These are phyloP conservation scores for Scheffersomyces quercinus DNA, from an alignment of 1,139 yeast species.

Conservation along the genomic window DNA sequence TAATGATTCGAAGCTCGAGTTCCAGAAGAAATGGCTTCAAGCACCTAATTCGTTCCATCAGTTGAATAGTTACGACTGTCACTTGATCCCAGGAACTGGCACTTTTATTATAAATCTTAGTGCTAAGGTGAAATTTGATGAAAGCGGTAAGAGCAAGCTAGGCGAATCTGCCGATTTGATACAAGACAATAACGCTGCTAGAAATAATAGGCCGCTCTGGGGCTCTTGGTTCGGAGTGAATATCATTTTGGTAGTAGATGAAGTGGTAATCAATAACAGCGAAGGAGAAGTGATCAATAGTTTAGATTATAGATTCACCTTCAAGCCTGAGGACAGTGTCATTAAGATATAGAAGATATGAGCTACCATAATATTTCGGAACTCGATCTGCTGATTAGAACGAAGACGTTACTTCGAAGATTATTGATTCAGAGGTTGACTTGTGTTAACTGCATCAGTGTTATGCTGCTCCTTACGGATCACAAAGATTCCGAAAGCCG, in stretches of 20 bases:
- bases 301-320: slow-evolving; percentile 66
- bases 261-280: slow-evolving; percentile 41
- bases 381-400: no score
- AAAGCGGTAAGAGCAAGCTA: slow-evolving; percentile 61
- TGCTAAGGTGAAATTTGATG: slow-evolving; percentile 73
- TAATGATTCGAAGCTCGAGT: slow-evolving; percentile 52
- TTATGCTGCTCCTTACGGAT: no score
- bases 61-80: slow-evolving; percentile 63
- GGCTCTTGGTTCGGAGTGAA: slow-evolving; percentile 72
- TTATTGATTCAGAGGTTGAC: no score
- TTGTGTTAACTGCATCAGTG: no score
- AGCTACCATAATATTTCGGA: no score
- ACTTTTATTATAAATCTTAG: slow-evolving; percentile 54
- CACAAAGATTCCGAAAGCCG: no score
- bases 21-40: slow-evolving; percentile 65
- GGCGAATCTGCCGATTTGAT: slow-evolving; percentile 60
- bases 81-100: slow-evolving; percentile 70
- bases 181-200: slow-evolving; percentile 11
- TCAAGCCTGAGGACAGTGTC: slow-evolving; percentile 58
- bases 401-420: no score
- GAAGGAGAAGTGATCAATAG: slow-evolving; percentile 52
- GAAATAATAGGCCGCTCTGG: slow-evolving; percentile 45
- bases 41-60: slow-evolving; percentile 65
- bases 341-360: slow-evolving; percentile 28
- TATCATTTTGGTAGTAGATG: slow-evolving; percentile 60